Percentiles rank a stretch among this genome's conserved stretches.
These are phyloP conservation scores for Helianthus annuus DNA, from an alignment of 129 eudicot species.

Conservation along the genomic window DNA sequence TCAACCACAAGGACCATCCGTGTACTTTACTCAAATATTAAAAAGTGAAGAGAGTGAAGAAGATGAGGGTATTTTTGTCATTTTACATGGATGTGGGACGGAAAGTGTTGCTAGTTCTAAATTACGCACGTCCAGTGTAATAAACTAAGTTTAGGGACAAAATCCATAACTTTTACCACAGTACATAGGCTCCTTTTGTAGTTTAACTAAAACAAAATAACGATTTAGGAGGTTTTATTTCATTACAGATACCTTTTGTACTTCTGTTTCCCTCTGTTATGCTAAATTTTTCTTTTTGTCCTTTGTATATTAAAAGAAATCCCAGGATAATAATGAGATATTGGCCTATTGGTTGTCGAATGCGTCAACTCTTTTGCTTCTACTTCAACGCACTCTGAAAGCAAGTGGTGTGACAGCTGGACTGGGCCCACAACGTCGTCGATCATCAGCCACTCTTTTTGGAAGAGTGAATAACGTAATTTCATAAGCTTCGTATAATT, in stretches of 20 bases:
- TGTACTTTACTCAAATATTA: not conserved
- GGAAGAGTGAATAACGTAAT: constrained; percentile 74
- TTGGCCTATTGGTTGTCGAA: constrained; percentile 95
- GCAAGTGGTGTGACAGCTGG: constrained; percentile 80
- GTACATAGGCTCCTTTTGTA: not conserved
- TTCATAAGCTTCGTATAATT: constrained; percentile 3
- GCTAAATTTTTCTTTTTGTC: not conserved
- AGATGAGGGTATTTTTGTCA: not conserved
- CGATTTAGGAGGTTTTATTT: not conserved
- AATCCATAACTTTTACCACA: not conserved
- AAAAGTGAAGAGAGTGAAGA: not conserved
- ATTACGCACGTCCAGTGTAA: not conserved
- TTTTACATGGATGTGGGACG: not conserved
- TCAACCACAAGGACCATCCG: too few species aligned
- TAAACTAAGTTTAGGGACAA: not conserved
- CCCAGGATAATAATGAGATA: constrained; percentile 86
- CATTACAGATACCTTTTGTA: not conserved
- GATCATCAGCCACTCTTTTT: constrained; percentile 77
- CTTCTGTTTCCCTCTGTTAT: not conserved
- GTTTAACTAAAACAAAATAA: not conserved
- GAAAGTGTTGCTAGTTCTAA: not conserved
- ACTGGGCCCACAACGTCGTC: constrained; percentile 82
- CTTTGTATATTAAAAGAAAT: constrained; percentile 46
- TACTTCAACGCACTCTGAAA: constrained; percentile 92
- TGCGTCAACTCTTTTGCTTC: constrained; percentile 85